Evolutionary conservation across 495 filamentous ascomycete species (phyloP).

Genomic region (Venustampulla echinocandica): DNA sequence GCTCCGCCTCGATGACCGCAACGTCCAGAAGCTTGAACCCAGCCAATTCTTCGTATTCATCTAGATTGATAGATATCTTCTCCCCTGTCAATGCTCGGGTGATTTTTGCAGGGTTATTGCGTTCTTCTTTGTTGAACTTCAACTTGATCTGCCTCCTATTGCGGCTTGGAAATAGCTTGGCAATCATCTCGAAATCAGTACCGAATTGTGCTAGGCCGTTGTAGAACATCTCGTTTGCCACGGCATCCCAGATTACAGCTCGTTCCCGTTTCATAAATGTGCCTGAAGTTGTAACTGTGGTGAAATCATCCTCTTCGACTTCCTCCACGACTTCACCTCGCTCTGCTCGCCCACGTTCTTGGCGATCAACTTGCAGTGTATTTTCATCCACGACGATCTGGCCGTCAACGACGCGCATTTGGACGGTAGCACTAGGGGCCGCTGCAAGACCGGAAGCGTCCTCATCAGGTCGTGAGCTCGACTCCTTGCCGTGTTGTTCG

Average conservation of each 20-base stretch:
- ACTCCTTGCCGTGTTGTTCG: slow-evolving; percentile 4
- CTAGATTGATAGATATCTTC: slow-evolving; percentile 51
- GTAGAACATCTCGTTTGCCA: slow-evolving; percentile 78
- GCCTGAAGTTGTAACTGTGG: slow-evolving; percentile 61
- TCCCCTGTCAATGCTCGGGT: slow-evolving; percentile 57
- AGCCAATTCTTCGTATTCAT: slow-evolving; percentile 56
- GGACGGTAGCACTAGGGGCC: slow-evolving; percentile 26
- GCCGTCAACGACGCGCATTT: slow-evolving; percentile 71
- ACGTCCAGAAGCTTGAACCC: slow-evolving; percentile 46
- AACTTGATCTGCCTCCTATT: slow-evolving; percentile 74
- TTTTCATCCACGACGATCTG: slow-evolving; percentile 70
- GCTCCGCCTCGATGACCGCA: slow-evolving; percentile 62
- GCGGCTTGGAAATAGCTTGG: slow-evolving; percentile 67
- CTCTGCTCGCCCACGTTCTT: slow-evolving; percentile 52
- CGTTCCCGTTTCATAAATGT: slow-evolving; percentile 65
- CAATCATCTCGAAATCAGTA: slow-evolving; percentile 86
- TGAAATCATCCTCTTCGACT: slow-evolving; percentile 78
- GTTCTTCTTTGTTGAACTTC: slow-evolving; percentile 90
- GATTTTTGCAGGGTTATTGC: slow-evolving; percentile 59
- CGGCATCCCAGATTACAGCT: slow-evolving; percentile 66
- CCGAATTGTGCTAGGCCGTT: slow-evolving; percentile 77
- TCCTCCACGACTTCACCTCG: slow-evolving; percentile 49
- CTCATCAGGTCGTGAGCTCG: slow-evolving; percentile 9
- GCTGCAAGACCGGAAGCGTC: slow-evolving; percentile 11
- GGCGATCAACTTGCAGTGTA: slow-evolving; percentile 73